A percentile compares a stretch with the other conserved stretches of the same genome.
Conservation (phyloP, 2,329 filamentous ascomycete genomes). For the Emericellopsis atlantica region DNA sequence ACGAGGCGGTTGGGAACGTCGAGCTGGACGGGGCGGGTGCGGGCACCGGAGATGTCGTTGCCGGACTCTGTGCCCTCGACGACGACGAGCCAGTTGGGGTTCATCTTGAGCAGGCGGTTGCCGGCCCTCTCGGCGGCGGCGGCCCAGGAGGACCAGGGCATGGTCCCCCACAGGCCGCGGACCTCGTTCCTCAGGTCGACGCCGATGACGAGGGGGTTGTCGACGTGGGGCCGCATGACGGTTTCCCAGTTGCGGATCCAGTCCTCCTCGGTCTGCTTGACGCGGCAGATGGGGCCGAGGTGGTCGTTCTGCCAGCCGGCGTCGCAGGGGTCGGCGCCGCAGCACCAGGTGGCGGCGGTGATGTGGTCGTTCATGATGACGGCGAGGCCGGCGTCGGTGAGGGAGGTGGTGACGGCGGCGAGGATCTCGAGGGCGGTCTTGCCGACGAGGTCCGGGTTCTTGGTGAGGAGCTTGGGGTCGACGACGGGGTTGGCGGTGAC, state of each 20-base stretch:
- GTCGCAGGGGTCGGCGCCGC: constrained; percentile 55
- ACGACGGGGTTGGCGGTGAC: constrained; percentile 47
- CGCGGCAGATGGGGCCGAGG: constrained; percentile 43
- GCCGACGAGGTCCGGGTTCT: constrained; percentile 48
- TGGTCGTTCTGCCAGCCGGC: constrained; percentile 55
- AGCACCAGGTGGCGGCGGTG: constrained; percentile 57
- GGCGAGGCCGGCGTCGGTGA: constrained; percentile 49
- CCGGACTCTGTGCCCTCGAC: constrained; percentile 56
- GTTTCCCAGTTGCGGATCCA: constrained; percentile 57
- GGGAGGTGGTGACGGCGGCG: constrained; percentile 40
- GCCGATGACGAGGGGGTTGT: constrained; percentile 51
- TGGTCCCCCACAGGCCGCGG: constrained; percentile 55
- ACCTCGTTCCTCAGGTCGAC: constrained; percentile 59
- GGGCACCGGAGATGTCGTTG: constrained; percentile 49
- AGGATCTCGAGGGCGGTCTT: constrained; percentile 47
- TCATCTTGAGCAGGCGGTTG: constrained; percentile 45
- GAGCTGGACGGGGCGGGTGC: constrained; percentile 41
- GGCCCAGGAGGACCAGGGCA: constrained; percentile 54
- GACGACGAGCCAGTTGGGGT: constrained; percentile 52
- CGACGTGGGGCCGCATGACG: constrained; percentile 45
- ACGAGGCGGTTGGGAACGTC: constrained; percentile 43
- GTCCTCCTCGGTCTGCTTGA: constrained; percentile 49
- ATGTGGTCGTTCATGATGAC: constrained; percentile 63
- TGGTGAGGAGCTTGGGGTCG: constrained; percentile 31
- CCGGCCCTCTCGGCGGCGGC: constrained; percentile 49